Base-by-base conservation (phyloP, 2,329 filamentous ascomycete genomes). In the Monosporascus sp. region DNA sequence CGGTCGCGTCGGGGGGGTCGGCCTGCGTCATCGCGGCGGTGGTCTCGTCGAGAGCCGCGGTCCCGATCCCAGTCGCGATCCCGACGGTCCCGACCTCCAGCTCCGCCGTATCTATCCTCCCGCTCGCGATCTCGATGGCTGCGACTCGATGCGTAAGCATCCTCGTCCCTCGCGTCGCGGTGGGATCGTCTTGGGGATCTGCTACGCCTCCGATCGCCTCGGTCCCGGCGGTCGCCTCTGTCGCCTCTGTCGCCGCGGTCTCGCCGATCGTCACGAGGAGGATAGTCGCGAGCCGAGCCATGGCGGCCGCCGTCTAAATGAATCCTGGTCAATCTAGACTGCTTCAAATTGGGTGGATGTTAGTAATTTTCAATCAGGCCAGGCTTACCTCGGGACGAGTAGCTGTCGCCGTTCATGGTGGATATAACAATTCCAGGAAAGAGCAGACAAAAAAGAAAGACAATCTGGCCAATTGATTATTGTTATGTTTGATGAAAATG, bases 101-200 rank as follows among this genome's bases (percentile, higher is more conserved):
- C 81, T 58, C 88, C 82, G 37, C 87, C 86, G 69, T 97, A 97
- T 68, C 92, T 83, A 63, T 97, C 93, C 72, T 97, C 93, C 57
- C 93, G 88, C 75, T 97, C 93, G 58, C 93, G 81, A 69, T 96
- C 93, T 68, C 93, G 85, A 71, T 96, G 95, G 74, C 87, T 92
- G 62, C 93, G 88, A 72, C 91, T 96, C 6, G 89, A 91, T 20
- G 92, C 96, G 74, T 97, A 97, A 53, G 89, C 68, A 51, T 70
- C 66, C 54, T 84, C 81, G 70, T 84, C 80, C 62, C 89, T 87
- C 52, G 81, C 83, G 50, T 94, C 88, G 62, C 88, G 88, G 63
- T 89, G 85, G 61, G 79, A 75, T 53, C 78, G 72, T 58, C 86
- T 78, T 54, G 92, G 92, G 18, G 93, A 97, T 68, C 93, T 86